A percentile compares a stretch with the other conserved stretches of the same genome.
Evolutionary conservation across 305 asterid species (phyloP).

Genomic region (Fraxinus sp.): DNA sequence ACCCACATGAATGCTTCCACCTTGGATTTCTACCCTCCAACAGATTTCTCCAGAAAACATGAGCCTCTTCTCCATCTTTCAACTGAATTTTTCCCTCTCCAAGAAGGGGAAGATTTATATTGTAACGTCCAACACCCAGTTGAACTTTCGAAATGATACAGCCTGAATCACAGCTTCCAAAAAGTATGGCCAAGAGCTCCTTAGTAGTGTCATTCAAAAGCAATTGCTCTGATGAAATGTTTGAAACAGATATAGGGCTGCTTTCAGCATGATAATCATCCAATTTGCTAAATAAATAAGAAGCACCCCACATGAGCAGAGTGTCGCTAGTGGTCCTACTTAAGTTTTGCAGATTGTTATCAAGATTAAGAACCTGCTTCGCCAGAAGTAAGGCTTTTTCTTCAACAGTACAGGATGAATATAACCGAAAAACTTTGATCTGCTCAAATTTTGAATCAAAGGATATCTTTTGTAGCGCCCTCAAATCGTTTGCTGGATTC

Average conservation of each 20-base stretch:
- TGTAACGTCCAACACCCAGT: slow-evolving; percentile 52
- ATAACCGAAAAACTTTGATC: slow-evolving; percentile 75
- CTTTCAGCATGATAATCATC: slow-evolving; percentile 60
- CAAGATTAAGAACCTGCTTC: slow-evolving; percentile 52
- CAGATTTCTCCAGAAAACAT: slow-evolving; percentile 70
- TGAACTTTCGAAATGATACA: slow-evolving; percentile 62
- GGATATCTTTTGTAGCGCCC: slow-evolving; percentile 62
- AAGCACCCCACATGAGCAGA: slow-evolving; percentile 89
- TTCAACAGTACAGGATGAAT: slow-evolving; percentile 75
- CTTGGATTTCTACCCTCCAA: slow-evolving; percentile 56
- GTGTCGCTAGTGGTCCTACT: slow-evolving; percentile 47
- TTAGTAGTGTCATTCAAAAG: slow-evolving; percentile 48
- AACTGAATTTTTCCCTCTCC: slow-evolving; percentile 64
- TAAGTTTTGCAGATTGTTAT: slow-evolving; percentile 43
- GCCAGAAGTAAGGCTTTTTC: slow-evolving; percentile 68
- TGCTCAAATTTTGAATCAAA: slow-evolving; percentile 52
- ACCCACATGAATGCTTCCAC: slow-evolving; percentile 58
- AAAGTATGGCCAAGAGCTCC: slow-evolving; percentile 59
- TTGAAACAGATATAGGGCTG: slow-evolving; percentile 29
- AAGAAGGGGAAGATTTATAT: slow-evolving; percentile 37
- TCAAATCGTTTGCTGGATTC: slow-evolving; percentile 78
- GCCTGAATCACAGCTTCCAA: slow-evolving; percentile 31
- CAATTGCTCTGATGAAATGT: slow-evolving; percentile 44
- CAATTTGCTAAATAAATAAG: slow-evolving; percentile 62
- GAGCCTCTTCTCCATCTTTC: slow-evolving; percentile 58